Evolutionary conservation across 257 asterid species (phyloP).

Genomic region (Fraxinus anomala): DNA sequence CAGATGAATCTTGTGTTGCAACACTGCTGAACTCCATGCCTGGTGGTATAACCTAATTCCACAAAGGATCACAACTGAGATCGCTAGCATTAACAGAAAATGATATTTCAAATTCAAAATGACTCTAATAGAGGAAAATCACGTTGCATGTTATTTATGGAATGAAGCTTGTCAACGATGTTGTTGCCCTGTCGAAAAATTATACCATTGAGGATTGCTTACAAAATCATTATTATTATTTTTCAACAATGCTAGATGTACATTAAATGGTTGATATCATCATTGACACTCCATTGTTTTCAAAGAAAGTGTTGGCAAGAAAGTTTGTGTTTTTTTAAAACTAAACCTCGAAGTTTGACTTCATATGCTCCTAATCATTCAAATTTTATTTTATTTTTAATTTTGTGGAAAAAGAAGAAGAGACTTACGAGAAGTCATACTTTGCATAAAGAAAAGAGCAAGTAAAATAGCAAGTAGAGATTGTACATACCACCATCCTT

Average conservation of each 20-base stretch:
- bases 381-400: not conserved
- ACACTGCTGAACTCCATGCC: constrained; percentile 73
- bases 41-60: constrained; percentile 62
- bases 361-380: not conserved
- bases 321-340: no score
- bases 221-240: no score
- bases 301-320: no score
- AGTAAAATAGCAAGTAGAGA: no score
- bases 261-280: no score
- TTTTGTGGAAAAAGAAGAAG: not conserved
- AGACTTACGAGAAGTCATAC: not conserved
- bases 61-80: constrained; percentile 13
- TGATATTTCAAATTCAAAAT: not conserved
- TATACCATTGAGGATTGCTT: not conserved
- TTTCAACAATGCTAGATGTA: no score
- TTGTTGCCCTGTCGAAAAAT: not conserved
- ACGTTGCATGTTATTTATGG: not conserved
- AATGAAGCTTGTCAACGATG: not conserved
- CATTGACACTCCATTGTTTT: no score
- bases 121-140: not conserved
- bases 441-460: not conserved
- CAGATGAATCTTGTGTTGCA: constrained; percentile 37
- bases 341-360: not conserved
- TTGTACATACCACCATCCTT: constrained; percentile 57
- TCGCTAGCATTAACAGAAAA: not conserved